Base-by-base conservation (phyloP, 352 stramenopile species). In the Phytophthora agathidicida region DNA sequence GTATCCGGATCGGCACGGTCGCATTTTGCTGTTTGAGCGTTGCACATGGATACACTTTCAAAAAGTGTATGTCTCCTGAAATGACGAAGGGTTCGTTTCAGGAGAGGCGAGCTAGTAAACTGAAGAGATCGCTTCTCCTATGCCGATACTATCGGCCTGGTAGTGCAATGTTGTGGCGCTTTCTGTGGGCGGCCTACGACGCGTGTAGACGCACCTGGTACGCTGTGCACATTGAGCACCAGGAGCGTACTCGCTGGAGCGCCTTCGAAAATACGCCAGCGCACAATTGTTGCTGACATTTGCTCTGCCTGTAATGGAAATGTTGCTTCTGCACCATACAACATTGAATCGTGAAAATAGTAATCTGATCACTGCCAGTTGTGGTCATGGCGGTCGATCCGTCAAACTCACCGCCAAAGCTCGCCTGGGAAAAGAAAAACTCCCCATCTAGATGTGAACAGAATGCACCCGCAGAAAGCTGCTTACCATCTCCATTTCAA, bases 201-300 rank as follows among this genome's bases (percentile, higher is more conserved):
- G 31, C 36, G 27, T 58, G 45, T 9, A 59, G 55, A 22, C 28
- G 46, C 7, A 38, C 19, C 3, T 67, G 55, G 43, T 42, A 55
- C 28, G 17, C 22, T 5, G 16, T 63, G 23, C 42, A 71, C 24
- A 36, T 67, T 2, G 56, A 67, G 8, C 56, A 71, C 43, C 67
- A 63, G 16, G 56, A 1, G 46, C 36, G 5, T 67, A 51, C 39
- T 71, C 56, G 8, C 36, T 59, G 5, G 56, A 67, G 32, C 31
- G 62, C 10, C 27, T 66, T 35, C 31, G 36, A n/a, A 27, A 35
- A 22, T 51, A 61, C 23, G 16, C 30, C 16, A 56, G 32, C 7
- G 37, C 39, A 8, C 60, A 69, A 26, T 37, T 69, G 5, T n/a
- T 69, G 37, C 45, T 70, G 14, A 56, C 60, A 13, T 56, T 60